These are phyloP conservation scores for Polyplosphaeria fusca DNA, from an alignment of 495 filamentous ascomycete genomes.

Conservation along the genomic window DNA sequence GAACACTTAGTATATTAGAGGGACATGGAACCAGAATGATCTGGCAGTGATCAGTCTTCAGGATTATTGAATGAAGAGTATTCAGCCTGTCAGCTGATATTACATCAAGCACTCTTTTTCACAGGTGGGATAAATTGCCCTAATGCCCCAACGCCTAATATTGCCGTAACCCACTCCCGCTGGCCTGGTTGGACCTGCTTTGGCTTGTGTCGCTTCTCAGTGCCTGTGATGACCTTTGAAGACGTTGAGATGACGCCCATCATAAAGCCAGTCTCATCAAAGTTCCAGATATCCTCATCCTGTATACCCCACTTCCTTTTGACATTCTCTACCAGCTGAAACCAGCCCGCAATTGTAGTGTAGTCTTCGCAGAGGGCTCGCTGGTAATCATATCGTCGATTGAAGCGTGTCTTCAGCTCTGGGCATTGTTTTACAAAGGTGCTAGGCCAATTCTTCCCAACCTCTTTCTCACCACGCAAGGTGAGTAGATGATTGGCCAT, in stretches of 20 bases:
- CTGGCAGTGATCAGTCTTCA: too few species aligned
- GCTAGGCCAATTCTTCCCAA: too few species aligned
- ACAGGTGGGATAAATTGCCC: neutral
- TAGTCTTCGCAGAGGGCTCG: constrained; percentile 44
- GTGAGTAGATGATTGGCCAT: constrained; percentile 26
- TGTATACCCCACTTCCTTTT: constrained; percentile 41
- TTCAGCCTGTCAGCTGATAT: too few species aligned
- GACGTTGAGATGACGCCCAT: neutral
- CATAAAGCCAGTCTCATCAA: constrained; percentile 2
- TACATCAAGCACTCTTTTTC: too few species aligned
- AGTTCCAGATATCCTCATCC: constrained; percentile 45
- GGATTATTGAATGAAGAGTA: too few species aligned
- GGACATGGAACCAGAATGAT: too few species aligned
- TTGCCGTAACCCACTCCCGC: neutral
- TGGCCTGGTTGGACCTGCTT: constrained; percentile 1
- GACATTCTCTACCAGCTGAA: constrained; percentile 40
- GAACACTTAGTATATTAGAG: too few species aligned
- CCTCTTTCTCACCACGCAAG: constrained; percentile 7
- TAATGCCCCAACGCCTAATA: neutral
- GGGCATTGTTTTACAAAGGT: constrained; percentile 34
- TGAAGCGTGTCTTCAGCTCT: constrained; percentile 39
- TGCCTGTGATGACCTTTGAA: neutral
- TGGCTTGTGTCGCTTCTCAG: neutral
- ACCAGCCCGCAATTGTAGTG: constrained; percentile 38
- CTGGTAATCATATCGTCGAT: constrained; percentile 39